Base-by-base conservation (phyloP, 2,329 filamentous ascomycete species). In the Fusarium sp. region DNA sequence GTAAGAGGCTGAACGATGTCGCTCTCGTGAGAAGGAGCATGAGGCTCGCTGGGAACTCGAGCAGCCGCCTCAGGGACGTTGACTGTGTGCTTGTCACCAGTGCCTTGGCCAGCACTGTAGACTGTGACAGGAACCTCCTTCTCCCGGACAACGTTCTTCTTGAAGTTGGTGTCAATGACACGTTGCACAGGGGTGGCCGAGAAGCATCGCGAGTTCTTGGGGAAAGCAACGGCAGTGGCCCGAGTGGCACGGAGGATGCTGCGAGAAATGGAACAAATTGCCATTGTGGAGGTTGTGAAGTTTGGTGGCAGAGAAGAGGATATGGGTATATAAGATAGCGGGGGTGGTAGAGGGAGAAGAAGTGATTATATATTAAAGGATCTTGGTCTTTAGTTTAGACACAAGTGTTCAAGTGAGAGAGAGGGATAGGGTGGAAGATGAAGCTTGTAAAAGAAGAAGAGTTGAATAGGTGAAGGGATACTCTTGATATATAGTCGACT, bases 91-190 rank as follows among this genome's bases (percentile, higher is more conserved):
- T 88, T 86, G 76, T 88, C 87, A 62, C 70, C 70, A n/a, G 70
- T 73, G n/a, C 86, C 86, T 73, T 87, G 79, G 59, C 81, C 81
- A 47, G 78, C 74, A 54, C 78, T 75, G 79, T 89, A 90, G 74
- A 88, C 82, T 27, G 87, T 87, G 61, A 89, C 87, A 33, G 87
- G 87, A 20, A 90, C 81, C 76, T 89, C 86, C 73, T 86, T 87
- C 82, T 89, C 87, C 70, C 84, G 85, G 70, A 89, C 85, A 17
- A 88, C 86, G 65, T 85, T 86, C 74, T 84, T 86, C 78, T 85
- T 87, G 71, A 81, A 82, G 46, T 78, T 68, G n/a, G 81, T 82
- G 74, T 83, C 81, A 52, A 79, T 77, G 38, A 83, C 81, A 62
- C 76, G 77, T 67, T 73, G 75, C 70, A 73, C 46, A 46, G 75